Evolutionary conservation across 2,329 filamentous ascomycete genomes (phyloP), one percentile per base, ranked within the genome.

Genomic region (Penicillium olsonii): DNA sequence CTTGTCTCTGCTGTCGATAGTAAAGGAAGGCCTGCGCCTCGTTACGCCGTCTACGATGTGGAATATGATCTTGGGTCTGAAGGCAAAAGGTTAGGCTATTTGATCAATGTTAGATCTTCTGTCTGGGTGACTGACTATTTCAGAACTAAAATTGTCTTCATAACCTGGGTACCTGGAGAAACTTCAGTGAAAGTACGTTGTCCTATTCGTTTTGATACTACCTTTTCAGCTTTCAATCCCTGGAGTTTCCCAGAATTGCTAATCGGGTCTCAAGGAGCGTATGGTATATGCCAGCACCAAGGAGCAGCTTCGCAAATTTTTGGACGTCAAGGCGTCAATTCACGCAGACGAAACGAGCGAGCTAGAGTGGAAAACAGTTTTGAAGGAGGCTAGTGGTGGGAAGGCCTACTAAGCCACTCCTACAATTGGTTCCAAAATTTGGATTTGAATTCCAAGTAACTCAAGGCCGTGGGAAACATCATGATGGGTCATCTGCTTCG

Each of bases 31-130:
- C 43, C 22, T 1, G 34, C 34, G 1, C 55, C 55, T 34, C 39
- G 48, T 9, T 57, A 55, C 24, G 53, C 55, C 11, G 50, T 48
- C 15, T 57, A 57, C 27, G 53, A 57, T 6, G 53, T 57, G 6
- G 53, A 57, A 33, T 57, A 53, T 48, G 50, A 57, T 15, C 39
- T 57, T 11, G 15, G 29, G 2, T 29, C 39, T 1, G 55, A 57
- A n/a, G 48, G 55, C 1, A 41, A 41, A 35, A 41, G 50, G 42
- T 48, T 39, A 5, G 5, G 11, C 17, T 37, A 2, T 29, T 17
- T 31, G 11, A n/a, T 31, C 11, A n/a, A 2, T n/a, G 8, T 29
- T 11, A 14, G 12, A 14, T 31, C 8, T 31, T 31, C 12, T 2
- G 14, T 4, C 3, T 31, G 11, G 6, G 8, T 24, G 22, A 4